Evolutionary conservation across 2,329 filamentous ascomycete genomes (phyloP).

Genomic region (Grosmannia penicillata): DNA sequence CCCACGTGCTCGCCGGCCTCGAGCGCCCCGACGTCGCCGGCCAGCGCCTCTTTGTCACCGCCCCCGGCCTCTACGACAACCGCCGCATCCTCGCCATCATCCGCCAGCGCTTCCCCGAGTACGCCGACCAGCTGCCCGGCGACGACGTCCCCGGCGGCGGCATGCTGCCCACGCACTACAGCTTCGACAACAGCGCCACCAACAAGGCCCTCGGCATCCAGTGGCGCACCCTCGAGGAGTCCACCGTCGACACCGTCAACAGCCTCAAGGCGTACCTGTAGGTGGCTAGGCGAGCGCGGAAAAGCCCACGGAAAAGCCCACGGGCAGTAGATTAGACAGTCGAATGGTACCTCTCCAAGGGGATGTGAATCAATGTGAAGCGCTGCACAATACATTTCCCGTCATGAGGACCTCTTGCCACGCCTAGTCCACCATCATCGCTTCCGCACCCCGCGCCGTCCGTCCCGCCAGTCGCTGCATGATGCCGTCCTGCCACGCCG

Average conservation of each 20-base stretch:
- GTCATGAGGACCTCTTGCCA: too few species aligned
- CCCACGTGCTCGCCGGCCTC: conserved; percentile 34
- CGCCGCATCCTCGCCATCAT: conserved; percentile 27
- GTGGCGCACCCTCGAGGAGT: conserved; percentile 47
- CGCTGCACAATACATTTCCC: conserved; percentile 3
- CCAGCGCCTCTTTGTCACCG: conserved; percentile 33
- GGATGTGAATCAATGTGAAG: too few species aligned
- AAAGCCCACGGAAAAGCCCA: too few species aligned
- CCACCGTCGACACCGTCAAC: conserved; percentile 47
- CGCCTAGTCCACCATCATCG: conserved; percentile 8
- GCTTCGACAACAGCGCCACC: conserved; percentile 42
- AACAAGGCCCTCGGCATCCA: conserved; percentile 46
- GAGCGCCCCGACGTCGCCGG: conserved; percentile 32
- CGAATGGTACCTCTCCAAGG: too few species aligned
- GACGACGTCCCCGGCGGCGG: conserved; percentile 29
- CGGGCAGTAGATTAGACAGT: not conserved
- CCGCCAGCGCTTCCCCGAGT: conserved; percentile 33
- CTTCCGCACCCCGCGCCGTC: conserved; percentile 7
- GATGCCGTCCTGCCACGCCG: conserved; percentile 47
- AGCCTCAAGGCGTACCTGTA: conserved; percentile 31
- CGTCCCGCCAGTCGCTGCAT: conserved; percentile 31
- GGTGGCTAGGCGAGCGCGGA: not conserved
- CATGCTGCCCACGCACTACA: conserved; percentile 27
- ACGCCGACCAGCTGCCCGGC: conserved; percentile 29
- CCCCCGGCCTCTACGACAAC: conserved; percentile 32